phyloP scores from a whole-genome alignment of 495 filamentous ascomycete genomes.

The Pseudevernia furfuracea region DNA sequence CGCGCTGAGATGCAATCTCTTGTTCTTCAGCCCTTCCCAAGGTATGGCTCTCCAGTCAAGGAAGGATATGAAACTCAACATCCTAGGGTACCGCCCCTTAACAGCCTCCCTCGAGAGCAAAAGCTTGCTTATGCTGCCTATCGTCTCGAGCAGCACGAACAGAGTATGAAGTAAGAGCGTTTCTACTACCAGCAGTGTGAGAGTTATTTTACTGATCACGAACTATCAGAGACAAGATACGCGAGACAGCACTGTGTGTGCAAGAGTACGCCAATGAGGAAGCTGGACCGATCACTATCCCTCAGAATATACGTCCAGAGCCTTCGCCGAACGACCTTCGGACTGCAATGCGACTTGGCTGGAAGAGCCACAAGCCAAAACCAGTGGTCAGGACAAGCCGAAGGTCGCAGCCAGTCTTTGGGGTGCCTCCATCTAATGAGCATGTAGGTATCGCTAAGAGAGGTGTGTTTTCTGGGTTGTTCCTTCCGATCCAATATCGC shows the following conservation, averaged over 20 bases:
- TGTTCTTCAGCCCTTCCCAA: conserved; percentile 6
- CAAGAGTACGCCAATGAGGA: conserved; percentile 8
- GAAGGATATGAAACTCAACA: not conserved
- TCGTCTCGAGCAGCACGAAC: conserved; percentile 13
- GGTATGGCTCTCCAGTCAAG: not conserved
- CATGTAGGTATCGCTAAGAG: conserved; percentile 11
- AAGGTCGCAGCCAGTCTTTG: conserved; percentile 10
- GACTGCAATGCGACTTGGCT: conserved; percentile 5
- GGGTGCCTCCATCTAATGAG: conserved; percentile 2
- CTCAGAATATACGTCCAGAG: conserved; percentile 2
- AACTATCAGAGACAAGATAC: conserved; percentile 10
- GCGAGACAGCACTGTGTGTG: conserved; percentile 7
- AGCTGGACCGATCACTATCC: not conserved
- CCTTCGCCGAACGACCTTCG: conserved; percentile 8
- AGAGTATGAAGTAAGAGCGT: conserved; percentile 5
- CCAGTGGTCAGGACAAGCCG: conserved; percentile 14
- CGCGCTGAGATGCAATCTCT: conserved; percentile 4
- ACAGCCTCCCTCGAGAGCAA: conserved; percentile 5
- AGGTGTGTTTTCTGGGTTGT: not conserved
- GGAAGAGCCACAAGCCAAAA: conserved; percentile 15
- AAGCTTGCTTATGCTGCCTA: conserved; percentile 3
- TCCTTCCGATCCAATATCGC: not conserved
- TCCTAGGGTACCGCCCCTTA: not conserved
- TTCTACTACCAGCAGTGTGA: not conserved
- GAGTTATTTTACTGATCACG: not conserved